phyloP scores from a whole-genome alignment of 2,329 filamentous ascomycete genomes.

The Colletotrichum limetticola region DNA sequence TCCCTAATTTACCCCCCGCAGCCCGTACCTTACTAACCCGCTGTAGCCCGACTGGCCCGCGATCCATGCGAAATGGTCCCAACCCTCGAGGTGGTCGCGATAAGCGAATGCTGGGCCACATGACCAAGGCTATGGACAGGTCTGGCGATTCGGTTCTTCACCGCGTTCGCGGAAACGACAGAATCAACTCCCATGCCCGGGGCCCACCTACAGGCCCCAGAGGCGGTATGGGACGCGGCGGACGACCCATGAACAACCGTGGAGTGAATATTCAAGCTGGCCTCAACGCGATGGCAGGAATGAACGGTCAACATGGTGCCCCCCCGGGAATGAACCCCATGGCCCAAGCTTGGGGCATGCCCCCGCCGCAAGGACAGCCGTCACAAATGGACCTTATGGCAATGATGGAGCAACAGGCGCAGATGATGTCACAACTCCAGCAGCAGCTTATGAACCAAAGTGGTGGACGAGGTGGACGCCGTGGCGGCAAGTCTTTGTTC shows the following conservation, averaged over 20 bases:
- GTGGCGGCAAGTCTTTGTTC: constrained; percentile 72
- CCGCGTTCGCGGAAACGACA: constrained; percentile 79
- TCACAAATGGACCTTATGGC: constrained; percentile 70
- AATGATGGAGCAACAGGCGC: constrained; percentile 89
- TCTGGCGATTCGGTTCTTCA: constrained; percentile 80
- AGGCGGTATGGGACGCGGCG: constrained; percentile 59
- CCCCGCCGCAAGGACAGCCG: constrained; percentile 44
- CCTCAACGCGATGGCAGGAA: constrained; percentile 53
- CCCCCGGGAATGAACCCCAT: constrained; percentile 50
- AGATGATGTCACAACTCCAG: constrained; percentile 83
- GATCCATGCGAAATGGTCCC: constrained; percentile 86
- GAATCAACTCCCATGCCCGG: constrained; percentile 83
- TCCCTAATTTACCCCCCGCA: constrained; percentile 19
- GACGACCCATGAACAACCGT: constrained; percentile 63
- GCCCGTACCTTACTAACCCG: constrained; percentile 50
- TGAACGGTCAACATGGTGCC: constrained; percentile 45
- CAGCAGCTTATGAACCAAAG: constrained; percentile 66
- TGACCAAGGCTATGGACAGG: constrained; percentile 85
- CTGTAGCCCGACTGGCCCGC: constrained; percentile 88
- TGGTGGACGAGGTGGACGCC: constrained; percentile 57
- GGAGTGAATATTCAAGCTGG: constrained; percentile 62
- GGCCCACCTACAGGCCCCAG: constrained; percentile 79
- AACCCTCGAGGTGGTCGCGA: constrained; percentile 70
- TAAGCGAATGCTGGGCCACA: constrained; percentile 86
- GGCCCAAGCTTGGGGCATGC: constrained; percentile 58